Evolutionary conservation across 2,329 filamentous ascomycete genomes (phyloP).

Genomic region (Elsinoe fawcettii): DNA sequence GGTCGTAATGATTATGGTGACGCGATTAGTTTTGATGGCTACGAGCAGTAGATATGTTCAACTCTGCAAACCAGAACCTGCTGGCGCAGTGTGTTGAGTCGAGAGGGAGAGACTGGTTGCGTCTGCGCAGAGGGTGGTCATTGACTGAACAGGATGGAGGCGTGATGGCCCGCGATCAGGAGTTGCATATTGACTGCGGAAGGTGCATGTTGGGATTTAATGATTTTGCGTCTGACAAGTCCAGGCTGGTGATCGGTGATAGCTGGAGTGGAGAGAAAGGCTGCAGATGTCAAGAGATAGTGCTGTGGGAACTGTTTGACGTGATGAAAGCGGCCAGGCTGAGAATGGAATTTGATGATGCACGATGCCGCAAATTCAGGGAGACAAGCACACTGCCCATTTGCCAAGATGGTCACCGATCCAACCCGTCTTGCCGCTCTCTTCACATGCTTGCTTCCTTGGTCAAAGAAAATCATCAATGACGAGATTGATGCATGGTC

Average conservation of each 20-base stretch:
- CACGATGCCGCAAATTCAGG: not conserved
- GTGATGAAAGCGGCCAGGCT: not conserved
- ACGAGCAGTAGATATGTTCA: not conserved
- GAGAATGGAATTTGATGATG: conserved; percentile 1
- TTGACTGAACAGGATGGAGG: not conserved
- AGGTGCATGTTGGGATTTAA: not conserved
- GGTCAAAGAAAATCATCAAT: not conserved
- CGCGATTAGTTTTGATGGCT: not conserved
- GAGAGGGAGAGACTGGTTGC: not conserved
- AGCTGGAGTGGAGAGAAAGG: not conserved
- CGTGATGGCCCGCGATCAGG: not conserved
- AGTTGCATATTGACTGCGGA: not conserved
- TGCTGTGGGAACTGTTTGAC: not conserved
- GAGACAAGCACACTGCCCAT: not conserved
- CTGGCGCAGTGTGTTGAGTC: not conserved
- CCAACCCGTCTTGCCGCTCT: not conserved
- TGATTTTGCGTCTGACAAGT: not conserved
- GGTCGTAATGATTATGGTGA: not conserved
- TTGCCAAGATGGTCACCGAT: not conserved
- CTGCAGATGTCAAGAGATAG: not conserved
- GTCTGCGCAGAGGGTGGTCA: not conserved
- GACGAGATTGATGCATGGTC: not conserved
- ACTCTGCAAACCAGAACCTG: not conserved
- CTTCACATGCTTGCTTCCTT: not conserved
- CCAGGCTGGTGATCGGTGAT: not conserved